These are phyloP conservation scores for Echinochloa phyllopogon DNA, from an alignment of 176 grass and related monocot genomes.

Conservation along the genomic window DNA sequence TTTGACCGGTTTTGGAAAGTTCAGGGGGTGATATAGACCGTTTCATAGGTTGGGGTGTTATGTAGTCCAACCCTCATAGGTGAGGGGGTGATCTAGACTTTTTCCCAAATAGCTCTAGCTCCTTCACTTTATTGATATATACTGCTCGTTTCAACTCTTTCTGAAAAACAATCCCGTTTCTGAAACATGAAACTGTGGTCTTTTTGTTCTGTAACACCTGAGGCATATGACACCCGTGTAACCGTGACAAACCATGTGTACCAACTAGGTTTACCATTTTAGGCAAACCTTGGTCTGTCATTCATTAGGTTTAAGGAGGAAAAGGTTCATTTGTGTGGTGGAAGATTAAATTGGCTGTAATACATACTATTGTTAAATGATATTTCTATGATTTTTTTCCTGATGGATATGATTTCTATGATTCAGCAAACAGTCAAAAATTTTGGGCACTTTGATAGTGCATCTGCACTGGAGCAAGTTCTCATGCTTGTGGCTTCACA, in stretches of 20 bases:
- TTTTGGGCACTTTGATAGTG: conserved; percentile 34
- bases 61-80: no score
- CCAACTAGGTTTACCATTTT: neutral
- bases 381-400: conserved; percentile 3
- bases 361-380: neutral
- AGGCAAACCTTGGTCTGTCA: neutral
- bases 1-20: no score
- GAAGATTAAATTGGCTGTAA: neutral
- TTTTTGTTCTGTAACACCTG: conserved; percentile 18
- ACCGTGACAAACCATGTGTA: neutral
- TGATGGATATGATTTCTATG: conserved; percentile 30
- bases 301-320: neutral
- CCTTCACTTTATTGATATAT: neutral
- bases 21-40: no score
- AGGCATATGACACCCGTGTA: neutral
- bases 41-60: no score
- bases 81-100: no score
- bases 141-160: neutral
- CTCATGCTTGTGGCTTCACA: conserved; percentile 79
- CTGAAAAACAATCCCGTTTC: neutral
- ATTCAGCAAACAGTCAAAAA: conserved; percentile 69
- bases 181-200: neutral
- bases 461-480: conserved; percentile 77
- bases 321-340: conserved; percentile 23
- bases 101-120: conserved; percentile 22